Conservation (phyloP, 2,329 filamentous ascomycete genomes). For the Fusarium floridanum region DNA sequence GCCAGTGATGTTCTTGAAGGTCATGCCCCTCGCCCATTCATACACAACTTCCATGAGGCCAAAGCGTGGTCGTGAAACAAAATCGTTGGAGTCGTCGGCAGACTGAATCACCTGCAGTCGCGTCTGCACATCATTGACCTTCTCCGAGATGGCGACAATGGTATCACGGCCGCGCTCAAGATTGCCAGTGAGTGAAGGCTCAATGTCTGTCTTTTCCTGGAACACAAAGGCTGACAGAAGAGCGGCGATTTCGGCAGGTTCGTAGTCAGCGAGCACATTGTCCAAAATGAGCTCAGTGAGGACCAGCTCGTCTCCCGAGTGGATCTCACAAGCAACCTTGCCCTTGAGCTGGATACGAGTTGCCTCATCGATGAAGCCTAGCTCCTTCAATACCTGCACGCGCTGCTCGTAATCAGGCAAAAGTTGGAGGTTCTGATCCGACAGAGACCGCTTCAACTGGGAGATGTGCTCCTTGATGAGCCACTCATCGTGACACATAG, state of each 20-base stretch:
- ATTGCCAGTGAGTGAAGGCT: slow-evolving; percentile 83
- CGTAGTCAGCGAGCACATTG: slow-evolving; percentile 94
- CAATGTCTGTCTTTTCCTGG: slow-evolving; percentile 91
- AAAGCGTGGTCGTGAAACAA: slow-evolving; percentile 87
- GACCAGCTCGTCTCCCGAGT: slow-evolving; percentile 95
- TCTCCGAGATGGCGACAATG: slow-evolving; percentile 91
- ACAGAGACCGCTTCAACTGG: slow-evolving; percentile 88
- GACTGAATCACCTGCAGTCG: slow-evolving; percentile 92
- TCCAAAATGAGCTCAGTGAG: slow-evolving; percentile 96
- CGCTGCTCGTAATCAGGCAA: slow-evolving; percentile 97
- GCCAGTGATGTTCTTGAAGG: slow-evolving; percentile 96
- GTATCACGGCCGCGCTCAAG: slow-evolving; percentile 86
- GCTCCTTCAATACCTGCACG: slow-evolving; percentile 89
- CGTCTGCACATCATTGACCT: slow-evolving; percentile 91
- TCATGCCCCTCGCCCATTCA: slow-evolving; percentile 98
- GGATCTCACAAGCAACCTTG: slow-evolving; percentile 98
- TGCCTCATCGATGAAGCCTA: slow-evolving; percentile 90
- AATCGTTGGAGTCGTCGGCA: slow-evolving; percentile 92
- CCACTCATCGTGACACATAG: slow-evolving; percentile 98
- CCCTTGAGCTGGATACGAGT: slow-evolving; percentile 94
- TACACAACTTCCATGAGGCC: slow-evolving; percentile 98
- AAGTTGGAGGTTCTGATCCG: slow-evolving; percentile 95
- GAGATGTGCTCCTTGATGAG: slow-evolving; percentile 94
- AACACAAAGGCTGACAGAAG: slow-evolving; percentile 96
- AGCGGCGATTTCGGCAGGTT: slow-evolving; percentile 96